Base-by-base conservation (phyloP, 331 rosid genomes). In the Rosa hybrid region DNA sequence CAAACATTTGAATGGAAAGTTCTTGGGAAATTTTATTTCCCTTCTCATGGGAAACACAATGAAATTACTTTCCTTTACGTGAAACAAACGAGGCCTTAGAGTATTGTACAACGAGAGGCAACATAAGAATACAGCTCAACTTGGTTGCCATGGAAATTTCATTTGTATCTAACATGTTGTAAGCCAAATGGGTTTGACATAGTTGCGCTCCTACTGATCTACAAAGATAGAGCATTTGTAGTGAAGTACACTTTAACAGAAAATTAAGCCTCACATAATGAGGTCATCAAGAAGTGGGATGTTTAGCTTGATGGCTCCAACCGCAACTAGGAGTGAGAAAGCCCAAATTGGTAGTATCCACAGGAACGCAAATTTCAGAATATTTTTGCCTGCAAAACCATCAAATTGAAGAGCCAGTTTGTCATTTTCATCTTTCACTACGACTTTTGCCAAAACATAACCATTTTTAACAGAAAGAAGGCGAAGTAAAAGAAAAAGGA, bases 341-440 rank as follows among this genome's bases (percentile, higher is more conserved):
- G 68, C 78, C 96, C 96, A 91, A 53, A 91, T 72, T 48, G 92
- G 96, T 20, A 91, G 78, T 65, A 91, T 49, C 96, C 96, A 91
- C 51, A 77, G 75, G 56, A 90, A 39, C n/a, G 78, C 51, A 62
- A 88, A 69, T 41, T 81, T 45, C 39, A 90, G 81, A 79, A 85
- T 83, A 21, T 78, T 80, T 78, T 88, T 92, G 59, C 95, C 97
- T 92, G 91, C 78, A 87, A 56, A 46, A 60, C n/a, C 14, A 60
- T 20, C 42, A 45, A 44, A 62, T 34, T 14, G 49, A 41, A 46
- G 71, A 67, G 42, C 39, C 76, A 72, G 4, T 63, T 60, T 14
- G 14, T 8, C 76, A 30, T 49, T 44, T 63, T 46, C 45, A 63
- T 72, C 57, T n/a, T 39, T 5, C 12, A 6, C 34, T 30, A 30